Base-by-base conservation (phyloP, 2,329 filamentous ascomycete species). In the Alternaria triticina region DNA sequence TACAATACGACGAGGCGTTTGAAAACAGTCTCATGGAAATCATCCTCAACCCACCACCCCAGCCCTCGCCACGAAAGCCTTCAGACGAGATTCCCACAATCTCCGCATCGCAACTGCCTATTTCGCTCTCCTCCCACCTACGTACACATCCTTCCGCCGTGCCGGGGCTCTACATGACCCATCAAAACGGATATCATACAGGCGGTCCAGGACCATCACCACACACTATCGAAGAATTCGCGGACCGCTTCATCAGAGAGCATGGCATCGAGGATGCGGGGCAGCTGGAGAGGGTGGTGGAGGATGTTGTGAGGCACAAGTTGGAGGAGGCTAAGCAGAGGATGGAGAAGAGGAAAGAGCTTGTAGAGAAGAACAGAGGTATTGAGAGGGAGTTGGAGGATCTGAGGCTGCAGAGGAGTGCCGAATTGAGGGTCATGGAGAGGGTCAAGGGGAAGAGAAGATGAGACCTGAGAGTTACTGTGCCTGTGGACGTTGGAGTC, bases 171-270 rank as follows among this genome's bases (percentile, higher is more conserved):
- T 74, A 75, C 33, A 78, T 85, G 57, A 85, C 83, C 0, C 83
- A 85, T 64, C 75, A 76, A 3, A 78, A 80, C 10, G 83, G 83
- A n/a, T 83, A 82, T 47, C 74, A 83, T 27, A 82, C 83, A 47
- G 83, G 83, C n/a, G 83, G 83, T 1, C 82, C 82, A 1, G 81
- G 81, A 1, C 78, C 82, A 1, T 74, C 78, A 11, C 76, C 80
- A 4, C 65, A 70, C 6, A 76, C 79, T 1, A 70, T 78, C 2
- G 46, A 60, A 13, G 72, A 71, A 12, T 84, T 82, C 66, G 77
- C 80, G 3, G 72, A 79, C 45, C 71, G 79, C 47, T 83, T 84
- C 57, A 77, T 83, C 3, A 56, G 65, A 23, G 75, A 79, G 56
- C 70, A 82, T 57, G 69, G 72, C 5, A 74, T 83, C 22, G 69